phyloP scores from a whole-genome alignment of 2,329 filamentous ascomycete genomes.

The Tolypocladium endophyticum region DNA sequence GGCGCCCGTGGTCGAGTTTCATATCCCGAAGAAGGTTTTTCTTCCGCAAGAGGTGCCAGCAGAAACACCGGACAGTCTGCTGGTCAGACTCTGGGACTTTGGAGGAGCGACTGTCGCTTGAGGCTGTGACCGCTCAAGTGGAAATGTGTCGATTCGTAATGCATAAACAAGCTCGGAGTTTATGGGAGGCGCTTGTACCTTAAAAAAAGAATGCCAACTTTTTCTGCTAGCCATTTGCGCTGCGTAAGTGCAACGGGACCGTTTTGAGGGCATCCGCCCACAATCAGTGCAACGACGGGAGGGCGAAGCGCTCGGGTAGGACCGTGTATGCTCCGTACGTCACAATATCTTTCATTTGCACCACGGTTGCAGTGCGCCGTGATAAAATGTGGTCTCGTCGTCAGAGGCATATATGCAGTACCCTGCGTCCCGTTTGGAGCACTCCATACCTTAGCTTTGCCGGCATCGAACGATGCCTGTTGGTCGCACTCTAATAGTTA shows the following conservation, averaged over 20 bases:
- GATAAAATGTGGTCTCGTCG: not conserved
- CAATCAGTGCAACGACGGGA: not conserved
- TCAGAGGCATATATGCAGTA: not conserved
- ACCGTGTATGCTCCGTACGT: no score
- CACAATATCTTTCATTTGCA: not conserved
- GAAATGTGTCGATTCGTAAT: not conserved
- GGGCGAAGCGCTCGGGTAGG: no score
- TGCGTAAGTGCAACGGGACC: no score
- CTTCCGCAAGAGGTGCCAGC: conserved; percentile 37
- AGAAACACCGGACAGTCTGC: conserved; percentile 39
- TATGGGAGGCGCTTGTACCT: not conserved
- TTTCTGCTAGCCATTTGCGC: not conserved
- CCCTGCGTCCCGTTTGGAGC: no score
- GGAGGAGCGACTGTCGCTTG: conserved; percentile 5
- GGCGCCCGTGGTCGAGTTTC: conserved; percentile 79
- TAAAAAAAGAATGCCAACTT: not conserved
- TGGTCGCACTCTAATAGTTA: not conserved
- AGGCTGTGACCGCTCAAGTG: not conserved
- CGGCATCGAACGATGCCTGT: not conserved
- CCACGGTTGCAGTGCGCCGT: not conserved
- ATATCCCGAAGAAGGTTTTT: conserved; percentile 83
- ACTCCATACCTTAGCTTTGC: no score
- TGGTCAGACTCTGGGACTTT: conserved; percentile 55
- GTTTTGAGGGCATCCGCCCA: not conserved
- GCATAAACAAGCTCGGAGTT: not conserved